Evolutionary conservation across 2,329 filamentous ascomycete genomes (phyloP).

Genomic region (Aspergillus hiratsukae): DNA sequence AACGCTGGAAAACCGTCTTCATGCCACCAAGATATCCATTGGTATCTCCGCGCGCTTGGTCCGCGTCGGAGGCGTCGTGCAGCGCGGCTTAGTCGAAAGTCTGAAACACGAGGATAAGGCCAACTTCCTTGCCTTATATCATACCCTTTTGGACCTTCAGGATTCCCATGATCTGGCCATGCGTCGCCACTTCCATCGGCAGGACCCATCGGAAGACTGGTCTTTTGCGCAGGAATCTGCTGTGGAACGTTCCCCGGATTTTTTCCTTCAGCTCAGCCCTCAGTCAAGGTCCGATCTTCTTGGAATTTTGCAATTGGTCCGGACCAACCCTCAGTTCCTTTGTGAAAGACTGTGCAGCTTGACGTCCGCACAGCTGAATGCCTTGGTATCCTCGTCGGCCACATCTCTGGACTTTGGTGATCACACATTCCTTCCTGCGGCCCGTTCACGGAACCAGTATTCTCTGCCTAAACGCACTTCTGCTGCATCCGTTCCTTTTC

Average conservation of each 20-base stretch:
- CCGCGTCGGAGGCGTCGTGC: conserved; percentile 38
- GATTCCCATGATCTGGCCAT: conserved; percentile 37
- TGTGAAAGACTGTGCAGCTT: conserved; percentile 75
- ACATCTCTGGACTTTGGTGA: conserved; percentile 76
- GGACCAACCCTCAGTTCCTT: conserved; percentile 83
- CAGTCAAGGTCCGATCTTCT: conserved; percentile 71
- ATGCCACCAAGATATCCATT: conserved; percentile 40
- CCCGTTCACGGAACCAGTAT: conserved; percentile 46
- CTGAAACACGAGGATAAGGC: conserved; percentile 43
- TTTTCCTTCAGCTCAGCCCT: conserved; percentile 64
- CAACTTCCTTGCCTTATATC: conserved; percentile 42
- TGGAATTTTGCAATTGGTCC: conserved; percentile 73
- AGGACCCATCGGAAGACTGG: conserved; percentile 32
- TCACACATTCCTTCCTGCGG: conserved; percentile 70
- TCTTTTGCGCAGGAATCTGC: conserved; percentile 35
- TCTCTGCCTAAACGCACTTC: conserved; percentile 45
- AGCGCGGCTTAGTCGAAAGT: conserved; percentile 43
- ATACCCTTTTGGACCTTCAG: conserved; percentile 42
- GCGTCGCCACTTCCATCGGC: conserved; percentile 28
- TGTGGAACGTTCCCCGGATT: conserved; percentile 31
- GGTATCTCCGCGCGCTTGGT: conserved; percentile 40
- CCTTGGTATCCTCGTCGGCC: conserved; percentile 72
- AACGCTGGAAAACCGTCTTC: conserved; percentile 36
- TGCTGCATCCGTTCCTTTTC: conserved; percentile 55
- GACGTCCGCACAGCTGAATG: conserved; percentile 68